Conservation (phyloP, 768 basidiomycete genomes). For the Mrakia gelida region DNA sequence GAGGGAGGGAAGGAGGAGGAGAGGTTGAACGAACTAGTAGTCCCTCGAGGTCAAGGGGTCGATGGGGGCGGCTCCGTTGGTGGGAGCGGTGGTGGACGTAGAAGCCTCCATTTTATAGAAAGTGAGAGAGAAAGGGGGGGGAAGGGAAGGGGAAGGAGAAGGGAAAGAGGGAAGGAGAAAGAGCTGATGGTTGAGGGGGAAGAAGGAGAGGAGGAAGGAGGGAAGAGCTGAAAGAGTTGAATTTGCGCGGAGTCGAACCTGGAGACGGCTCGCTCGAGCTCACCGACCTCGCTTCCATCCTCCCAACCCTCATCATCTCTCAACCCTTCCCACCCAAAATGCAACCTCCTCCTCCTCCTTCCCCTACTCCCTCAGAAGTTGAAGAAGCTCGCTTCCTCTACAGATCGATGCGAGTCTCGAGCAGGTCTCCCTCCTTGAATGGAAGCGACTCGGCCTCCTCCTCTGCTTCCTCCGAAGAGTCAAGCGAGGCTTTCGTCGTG, state of each 20-base stretch:
- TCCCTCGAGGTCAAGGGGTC: constrained; percentile 11
- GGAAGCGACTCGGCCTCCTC: not conserved
- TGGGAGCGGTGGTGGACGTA: constrained; percentile 3
- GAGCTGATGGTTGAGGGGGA: constrained; percentile 20
- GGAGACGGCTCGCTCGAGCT: not conserved
- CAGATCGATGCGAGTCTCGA: not conserved
- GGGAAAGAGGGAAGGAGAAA: constrained; percentile 22
- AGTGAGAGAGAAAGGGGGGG: not conserved
- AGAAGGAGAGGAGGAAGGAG: constrained; percentile 21
- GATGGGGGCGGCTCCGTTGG: constrained; percentile 16
- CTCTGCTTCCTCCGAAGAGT: not conserved
- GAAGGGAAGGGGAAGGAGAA: constrained; percentile 31
- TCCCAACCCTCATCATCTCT: not conserved
- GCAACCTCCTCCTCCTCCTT: not conserved
- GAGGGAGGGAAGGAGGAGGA: not conserved
- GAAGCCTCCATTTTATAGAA: constrained; percentile 13
- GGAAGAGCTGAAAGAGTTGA: not conserved
- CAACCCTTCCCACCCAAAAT: not conserved
- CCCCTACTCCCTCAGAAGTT: not conserved
- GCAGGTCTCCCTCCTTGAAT: not conserved
- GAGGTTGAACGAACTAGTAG: constrained; percentile 35
- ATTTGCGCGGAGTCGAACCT: no score
- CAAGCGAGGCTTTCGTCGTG: not conserved
- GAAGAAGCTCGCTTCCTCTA: constrained; percentile 2
- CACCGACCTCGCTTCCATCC: not conserved